Percentiles rank a stretch among this genome's conserved stretches.
phyloP scores from a whole-genome alignment of 176 grass and related monocot genomes.

The Juncus effusus region DNA sequence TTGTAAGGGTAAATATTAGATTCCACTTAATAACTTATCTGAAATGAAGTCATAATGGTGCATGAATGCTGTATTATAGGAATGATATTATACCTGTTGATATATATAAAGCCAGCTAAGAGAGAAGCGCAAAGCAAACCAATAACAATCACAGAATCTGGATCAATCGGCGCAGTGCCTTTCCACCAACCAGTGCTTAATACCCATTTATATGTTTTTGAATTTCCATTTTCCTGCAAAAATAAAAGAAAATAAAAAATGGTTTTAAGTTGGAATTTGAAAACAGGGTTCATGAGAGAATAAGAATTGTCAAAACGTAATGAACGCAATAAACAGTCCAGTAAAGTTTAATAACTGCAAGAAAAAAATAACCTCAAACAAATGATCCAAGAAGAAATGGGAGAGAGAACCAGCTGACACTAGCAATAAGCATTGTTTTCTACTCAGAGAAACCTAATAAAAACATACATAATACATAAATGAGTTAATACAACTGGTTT shows the following conservation, averaged over 20 bases:
- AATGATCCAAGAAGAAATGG: constrained; percentile 95
- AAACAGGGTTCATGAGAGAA: neutral
- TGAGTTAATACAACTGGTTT: too few relatives aligned
- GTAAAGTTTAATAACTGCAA: too few relatives aligned
- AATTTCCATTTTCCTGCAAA: constrained; percentile 77
- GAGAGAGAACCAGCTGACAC: constrained; percentile 78
- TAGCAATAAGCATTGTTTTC: constrained; percentile 67
- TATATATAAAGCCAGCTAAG: constrained; percentile 58
- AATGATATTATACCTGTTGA: constrained; percentile 55
- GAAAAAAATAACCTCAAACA: constrained; percentile 59
- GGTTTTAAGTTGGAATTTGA: constrained; percentile 5
- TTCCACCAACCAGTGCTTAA: constrained; percentile 90
- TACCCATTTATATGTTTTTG: constrained; percentile 81
- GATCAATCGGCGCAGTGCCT: constrained; percentile 66
- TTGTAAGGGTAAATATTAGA: neutral
- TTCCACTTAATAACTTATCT: too few relatives aligned
- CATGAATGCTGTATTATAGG: constrained; percentile 3
- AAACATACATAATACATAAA: neutral
- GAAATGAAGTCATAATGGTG: neutral
- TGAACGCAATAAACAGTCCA: too few relatives aligned
- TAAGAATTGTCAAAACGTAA: neutral
- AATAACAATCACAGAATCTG: constrained; percentile 70
- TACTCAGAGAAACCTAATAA: constrained; percentile 52
- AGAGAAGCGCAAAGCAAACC: constrained; percentile 66
- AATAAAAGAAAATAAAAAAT: constrained; percentile 3